phyloP scores from a whole-genome alignment of 352 stramenopile genomes.

The Phytopythium ostracodes region DNA sequence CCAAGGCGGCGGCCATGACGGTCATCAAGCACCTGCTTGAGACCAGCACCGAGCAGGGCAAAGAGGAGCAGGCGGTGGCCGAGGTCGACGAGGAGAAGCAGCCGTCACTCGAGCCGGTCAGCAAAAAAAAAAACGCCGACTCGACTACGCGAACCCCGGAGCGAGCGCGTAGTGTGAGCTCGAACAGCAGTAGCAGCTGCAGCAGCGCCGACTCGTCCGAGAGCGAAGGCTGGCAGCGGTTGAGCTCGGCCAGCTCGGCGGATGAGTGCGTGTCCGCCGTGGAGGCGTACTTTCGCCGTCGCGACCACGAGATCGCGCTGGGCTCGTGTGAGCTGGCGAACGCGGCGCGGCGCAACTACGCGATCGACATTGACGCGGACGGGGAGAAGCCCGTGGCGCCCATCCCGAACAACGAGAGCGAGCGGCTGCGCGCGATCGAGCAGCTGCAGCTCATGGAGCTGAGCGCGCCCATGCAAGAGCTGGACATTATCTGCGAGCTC shows the following conservation, averaged over 20 bases:
- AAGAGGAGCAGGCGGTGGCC: slow-evolving; percentile 8
- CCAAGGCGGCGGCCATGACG: slow-evolving; percentile 24
- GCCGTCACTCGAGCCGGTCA: not conserved
- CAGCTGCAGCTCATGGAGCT: slow-evolving; percentile 40
- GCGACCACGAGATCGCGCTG: slow-evolving; percentile 13
- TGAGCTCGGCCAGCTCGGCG: not conserved
- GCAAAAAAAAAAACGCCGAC: slow-evolving; percentile 3
- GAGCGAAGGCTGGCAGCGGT: slow-evolving; percentile 5
- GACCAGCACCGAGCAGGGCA: slow-evolving; percentile 1
- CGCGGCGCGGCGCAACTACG: slow-evolving; percentile 29
- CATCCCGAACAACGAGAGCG: slow-evolving; percentile 34
- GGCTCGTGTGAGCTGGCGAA: slow-evolving; percentile 37
- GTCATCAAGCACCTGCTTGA: slow-evolving; percentile 35
- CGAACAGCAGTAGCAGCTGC: not conserved
- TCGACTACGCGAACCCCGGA: not conserved
- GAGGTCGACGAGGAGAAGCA: slow-evolving; percentile 1
- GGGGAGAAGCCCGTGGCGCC: slow-evolving; percentile 16
- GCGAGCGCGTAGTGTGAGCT: not conserved
- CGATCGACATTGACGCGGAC: slow-evolving; percentile 22
- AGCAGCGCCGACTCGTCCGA: not conserved
- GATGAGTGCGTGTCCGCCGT: slow-evolving; percentile 28
- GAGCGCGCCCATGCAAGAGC: slow-evolving; percentile 28
- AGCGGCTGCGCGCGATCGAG: slow-evolving; percentile 35
- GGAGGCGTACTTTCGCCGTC: slow-evolving; percentile 27
- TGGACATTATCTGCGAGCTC: slow-evolving; percentile 59